Conservation (phyloP, 2,329 filamentous ascomycete species). For the Shiraia sp. region DNA sequence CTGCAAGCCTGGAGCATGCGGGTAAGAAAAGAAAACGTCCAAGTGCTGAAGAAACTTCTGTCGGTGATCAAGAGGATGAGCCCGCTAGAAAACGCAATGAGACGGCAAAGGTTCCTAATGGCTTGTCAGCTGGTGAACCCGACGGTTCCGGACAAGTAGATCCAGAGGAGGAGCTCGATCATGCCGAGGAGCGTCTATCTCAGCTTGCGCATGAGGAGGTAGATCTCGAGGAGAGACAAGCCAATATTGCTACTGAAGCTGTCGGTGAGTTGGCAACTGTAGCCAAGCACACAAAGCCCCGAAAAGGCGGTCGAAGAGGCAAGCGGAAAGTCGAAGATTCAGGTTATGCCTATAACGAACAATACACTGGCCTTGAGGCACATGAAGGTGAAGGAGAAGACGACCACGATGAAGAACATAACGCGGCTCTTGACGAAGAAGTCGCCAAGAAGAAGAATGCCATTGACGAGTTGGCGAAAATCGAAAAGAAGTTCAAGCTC, state of each 20-base stretch:
- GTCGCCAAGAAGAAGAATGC: conserved; percentile 79
- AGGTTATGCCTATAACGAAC: conserved; percentile 35
- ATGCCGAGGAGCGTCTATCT: conserved; percentile 42
- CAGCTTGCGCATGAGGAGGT: conserved; percentile 36
- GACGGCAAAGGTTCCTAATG: conserved; percentile 29
- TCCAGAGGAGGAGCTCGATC: conserved; percentile 58
- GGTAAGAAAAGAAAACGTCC: conserved; percentile 53
- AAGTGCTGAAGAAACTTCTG: conserved; percentile 44
- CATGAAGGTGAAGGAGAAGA: conserved; percentile 57
- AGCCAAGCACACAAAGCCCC: conserved; percentile 41
- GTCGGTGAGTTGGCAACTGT: conserved; percentile 41
- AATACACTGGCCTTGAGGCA: conserved; percentile 66
- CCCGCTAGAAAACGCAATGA: conserved; percentile 44
- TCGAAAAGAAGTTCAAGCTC: conserved; percentile 86
- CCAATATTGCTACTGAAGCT: conserved; percentile 37
- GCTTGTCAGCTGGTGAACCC: conserved; percentile 33
- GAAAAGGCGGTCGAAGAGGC: conserved; percentile 50
- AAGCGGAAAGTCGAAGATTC: conserved; percentile 55
- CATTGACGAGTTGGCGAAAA: conserved; percentile 74
- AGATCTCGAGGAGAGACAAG: conserved; percentile 41
- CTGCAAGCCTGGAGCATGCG: conserved; percentile 32
- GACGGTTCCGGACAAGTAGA: conserved; percentile 34
- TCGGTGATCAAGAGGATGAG: conserved; percentile 40
- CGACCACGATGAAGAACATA: conserved; percentile 51
- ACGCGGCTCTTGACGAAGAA: conserved; percentile 43